Conservation (phyloP, 768 basidiomycete species). For the Lactarius pseudohatsudake region DNA sequence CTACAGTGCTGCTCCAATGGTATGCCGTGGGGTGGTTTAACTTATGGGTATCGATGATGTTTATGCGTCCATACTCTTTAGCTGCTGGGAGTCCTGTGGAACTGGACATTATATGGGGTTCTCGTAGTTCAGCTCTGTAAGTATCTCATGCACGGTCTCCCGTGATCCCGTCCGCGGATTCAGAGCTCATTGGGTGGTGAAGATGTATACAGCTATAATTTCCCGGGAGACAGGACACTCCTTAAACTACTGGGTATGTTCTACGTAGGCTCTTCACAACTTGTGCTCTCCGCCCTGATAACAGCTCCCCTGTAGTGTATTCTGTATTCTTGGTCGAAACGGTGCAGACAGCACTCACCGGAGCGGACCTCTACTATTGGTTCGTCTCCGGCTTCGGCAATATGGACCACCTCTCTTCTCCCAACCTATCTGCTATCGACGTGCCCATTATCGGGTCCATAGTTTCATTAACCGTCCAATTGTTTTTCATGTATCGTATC, state of each 20-base stretch:
- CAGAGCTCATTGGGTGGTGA: neutral
- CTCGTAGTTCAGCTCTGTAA: conserved; percentile 36
- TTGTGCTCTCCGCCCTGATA: neutral
- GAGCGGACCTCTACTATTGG: conserved; percentile 35
- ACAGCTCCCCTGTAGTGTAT: conserved; percentile 30
- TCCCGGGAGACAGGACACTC: neutral
- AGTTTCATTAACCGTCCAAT: conserved; percentile 5
- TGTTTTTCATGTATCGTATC: conserved; percentile 16
- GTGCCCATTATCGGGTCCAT: conserved; percentile 26
- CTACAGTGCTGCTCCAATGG: neutral
- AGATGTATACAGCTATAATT: conserved; percentile 25
- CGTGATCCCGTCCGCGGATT: neutral
- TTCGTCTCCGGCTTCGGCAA: conserved; percentile 37
- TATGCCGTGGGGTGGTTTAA: too few species aligned
- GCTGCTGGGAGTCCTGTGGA: conserved; percentile 27
- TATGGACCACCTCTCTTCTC: conserved; percentile 27
- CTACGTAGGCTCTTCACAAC: neutral
- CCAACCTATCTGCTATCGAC: conserved; percentile 32
- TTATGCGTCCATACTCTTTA: neutral
- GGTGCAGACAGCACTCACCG: conserved; percentile 32
- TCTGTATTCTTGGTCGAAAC: conserved; percentile 32
- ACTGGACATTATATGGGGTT: conserved; percentile 34
- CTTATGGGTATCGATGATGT: too few species aligned
- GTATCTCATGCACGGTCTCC: conserved; percentile 5
- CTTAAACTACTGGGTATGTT: conserved; percentile 15